Conservation (phyloP, 2,329 filamentous ascomycete species). For the Cadophora sp. region DNA sequence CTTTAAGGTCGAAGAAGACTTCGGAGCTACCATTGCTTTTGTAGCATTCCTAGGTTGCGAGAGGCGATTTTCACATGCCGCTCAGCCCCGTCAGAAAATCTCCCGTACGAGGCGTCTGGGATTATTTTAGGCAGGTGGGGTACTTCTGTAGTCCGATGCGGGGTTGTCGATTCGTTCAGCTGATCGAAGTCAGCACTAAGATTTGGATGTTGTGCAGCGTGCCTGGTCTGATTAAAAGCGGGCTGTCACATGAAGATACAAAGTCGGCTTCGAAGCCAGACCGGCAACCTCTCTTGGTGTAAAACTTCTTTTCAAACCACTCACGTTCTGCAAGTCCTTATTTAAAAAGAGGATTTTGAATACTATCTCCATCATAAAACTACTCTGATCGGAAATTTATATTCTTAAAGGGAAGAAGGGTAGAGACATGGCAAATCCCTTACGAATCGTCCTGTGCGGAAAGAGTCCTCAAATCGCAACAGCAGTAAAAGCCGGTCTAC, state of each 20-base stretch:
- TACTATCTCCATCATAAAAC: background rate
- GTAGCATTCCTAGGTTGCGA: too few species aligned
- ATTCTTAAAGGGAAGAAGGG: background rate
- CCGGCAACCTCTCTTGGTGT: background rate
- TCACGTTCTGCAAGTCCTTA: too few species aligned
- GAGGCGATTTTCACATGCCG: background rate
- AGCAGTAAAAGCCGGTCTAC: slow-evolving; percentile 15
- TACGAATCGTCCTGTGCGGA: slow-evolving; percentile 14
- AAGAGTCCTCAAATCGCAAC: slow-evolving; percentile 15
- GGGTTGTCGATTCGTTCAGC: background rate
- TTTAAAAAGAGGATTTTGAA: too few species aligned
- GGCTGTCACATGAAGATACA: slow-evolving; percentile 4
- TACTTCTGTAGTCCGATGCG: background rate
- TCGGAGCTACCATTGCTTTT: too few species aligned
- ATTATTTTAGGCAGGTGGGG: background rate
- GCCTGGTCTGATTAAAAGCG: background rate
- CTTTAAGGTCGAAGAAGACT: too few species aligned
- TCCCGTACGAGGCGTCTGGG: background rate
- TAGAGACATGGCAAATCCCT: background rate
- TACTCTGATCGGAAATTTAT: background rate
- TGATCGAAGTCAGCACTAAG: slow-evolving; percentile 5
- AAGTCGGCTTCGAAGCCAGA: background rate
- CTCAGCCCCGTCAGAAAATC: background rate
- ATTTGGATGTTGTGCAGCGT: background rate
- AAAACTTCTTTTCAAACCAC: background rate